Evolutionary conservation across 352 stramenopile genomes (phyloP).

Genomic region (Phytophthora fragariaefolia): DNA sequence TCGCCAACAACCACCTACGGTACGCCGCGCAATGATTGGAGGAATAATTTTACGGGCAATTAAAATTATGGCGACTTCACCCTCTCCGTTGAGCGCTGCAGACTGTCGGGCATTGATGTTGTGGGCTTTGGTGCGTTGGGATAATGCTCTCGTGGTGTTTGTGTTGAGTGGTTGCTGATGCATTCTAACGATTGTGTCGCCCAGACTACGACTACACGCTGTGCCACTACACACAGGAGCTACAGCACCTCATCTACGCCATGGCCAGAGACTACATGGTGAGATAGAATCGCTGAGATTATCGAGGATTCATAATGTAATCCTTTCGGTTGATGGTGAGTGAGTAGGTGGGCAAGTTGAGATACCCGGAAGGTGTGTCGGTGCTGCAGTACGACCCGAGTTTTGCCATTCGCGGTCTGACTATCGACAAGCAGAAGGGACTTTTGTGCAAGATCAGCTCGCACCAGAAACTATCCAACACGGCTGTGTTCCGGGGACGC

Average conservation of each 20-base stretch:
- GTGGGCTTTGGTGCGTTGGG: conserved; percentile 63
- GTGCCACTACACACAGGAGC: conserved; percentile 92
- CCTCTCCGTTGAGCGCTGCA: no score
- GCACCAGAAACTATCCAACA: conserved; percentile 91
- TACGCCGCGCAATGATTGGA: conserved; percentile 20
- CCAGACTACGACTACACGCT: conserved; percentile 96
- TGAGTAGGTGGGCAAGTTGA: conserved; percentile 61
- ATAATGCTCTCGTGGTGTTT: no score
- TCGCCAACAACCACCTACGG: conserved; percentile 78
- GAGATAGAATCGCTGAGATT: no score
- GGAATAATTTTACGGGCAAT: no score
- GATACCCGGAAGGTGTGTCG: conserved; percentile 89
- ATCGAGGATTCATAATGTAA: no score
- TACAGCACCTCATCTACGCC: conserved; percentile 93
- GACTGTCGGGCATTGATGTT: conserved; percentile 71
- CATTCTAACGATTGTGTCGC: neutral
- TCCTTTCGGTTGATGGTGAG: neutral
- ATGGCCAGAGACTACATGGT: conserved; percentile 91
- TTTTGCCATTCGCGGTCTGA: conserved; percentile 93
- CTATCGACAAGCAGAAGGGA: conserved; percentile 93
- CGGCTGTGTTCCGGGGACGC: conserved; percentile 84
- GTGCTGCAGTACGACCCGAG: conserved; percentile 83
- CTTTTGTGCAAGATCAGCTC: conserved; percentile 95
- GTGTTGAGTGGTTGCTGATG: no score
- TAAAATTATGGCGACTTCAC: no score